Percentiles rank a stretch among this genome's conserved stretches.
Evolutionary conservation across 306 rosid species (phyloP).

Genomic region (Trifolium pratense): DNA sequence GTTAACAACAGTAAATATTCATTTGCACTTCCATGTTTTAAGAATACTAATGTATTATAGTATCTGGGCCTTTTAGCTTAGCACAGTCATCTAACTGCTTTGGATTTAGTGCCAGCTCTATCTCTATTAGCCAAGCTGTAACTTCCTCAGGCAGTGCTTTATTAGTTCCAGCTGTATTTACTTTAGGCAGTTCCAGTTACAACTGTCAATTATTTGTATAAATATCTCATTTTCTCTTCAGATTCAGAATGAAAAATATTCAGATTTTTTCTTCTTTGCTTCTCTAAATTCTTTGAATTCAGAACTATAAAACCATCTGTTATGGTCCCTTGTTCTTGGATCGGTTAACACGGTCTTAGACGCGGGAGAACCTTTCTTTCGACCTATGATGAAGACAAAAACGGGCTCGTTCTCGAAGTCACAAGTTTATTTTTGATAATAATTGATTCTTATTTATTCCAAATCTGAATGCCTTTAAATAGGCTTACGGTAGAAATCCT

Average conservation of each 20-base stretch:
- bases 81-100: neutral
- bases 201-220: neutral
- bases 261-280: neutral
- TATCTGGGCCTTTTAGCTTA: neutral
- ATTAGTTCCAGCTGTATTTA: neutral
- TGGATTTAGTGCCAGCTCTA: neutral
- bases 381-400: too few species aligned
- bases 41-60: neutral
- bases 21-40: slow-evolving; percentile 8
- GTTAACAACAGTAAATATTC: slow-evolving; percentile 1
- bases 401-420: too few species aligned
- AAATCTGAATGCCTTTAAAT: too few species aligned
- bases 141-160: neutral
- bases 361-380: too few species aligned
- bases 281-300: slow-evolving; percentile 2
- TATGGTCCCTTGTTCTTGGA: too few species aligned
- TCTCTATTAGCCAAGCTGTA: neutral
- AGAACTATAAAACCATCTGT: slow-evolving; percentile 3
- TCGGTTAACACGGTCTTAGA: too few species aligned
- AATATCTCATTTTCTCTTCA: neutral
- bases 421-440: too few species aligned
- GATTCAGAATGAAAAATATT: slow-evolving; percentile 1
- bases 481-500: too few species aligned
- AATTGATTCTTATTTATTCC: too few species aligned
- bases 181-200: neutral